A percentile compares a stretch with the other conserved stretches of the same genome.
phyloP scores from a whole-genome alignment of 768 basidiomycete species.

The Amanita molliuscula region DNA sequence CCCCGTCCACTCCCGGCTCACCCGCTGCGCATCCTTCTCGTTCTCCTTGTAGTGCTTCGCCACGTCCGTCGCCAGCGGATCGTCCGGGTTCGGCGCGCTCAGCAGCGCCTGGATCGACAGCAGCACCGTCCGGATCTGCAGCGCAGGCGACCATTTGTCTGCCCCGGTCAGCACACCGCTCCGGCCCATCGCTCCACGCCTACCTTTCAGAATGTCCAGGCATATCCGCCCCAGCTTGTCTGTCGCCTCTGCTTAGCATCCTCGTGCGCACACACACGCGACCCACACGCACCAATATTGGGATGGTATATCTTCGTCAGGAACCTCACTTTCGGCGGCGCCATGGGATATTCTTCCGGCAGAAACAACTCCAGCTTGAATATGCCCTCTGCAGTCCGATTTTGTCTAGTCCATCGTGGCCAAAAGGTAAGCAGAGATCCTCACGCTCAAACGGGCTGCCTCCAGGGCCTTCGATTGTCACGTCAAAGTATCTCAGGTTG shows the following conservation, averaged over 20 bases:
- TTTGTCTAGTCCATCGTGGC: background rate
- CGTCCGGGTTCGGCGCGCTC: constrained; percentile 93
- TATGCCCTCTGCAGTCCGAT: constrained; percentile 53
- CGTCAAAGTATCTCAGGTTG: constrained; percentile 97
- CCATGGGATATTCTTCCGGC: constrained; percentile 99
- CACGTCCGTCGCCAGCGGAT: constrained; percentile 88
- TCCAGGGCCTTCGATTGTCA: constrained; percentile 89
- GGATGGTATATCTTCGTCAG: constrained; percentile 98
- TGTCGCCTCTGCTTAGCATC: constrained; percentile 21
- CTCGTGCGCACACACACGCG: background rate
- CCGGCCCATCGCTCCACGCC: constrained; percentile 8
- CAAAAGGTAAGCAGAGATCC: constrained; percentile 15
- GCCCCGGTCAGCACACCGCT: background rate
- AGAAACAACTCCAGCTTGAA: constrained; percentile 97
- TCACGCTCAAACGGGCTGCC: constrained; percentile 86
- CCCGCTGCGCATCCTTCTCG: constrained; percentile 85
- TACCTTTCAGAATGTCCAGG: constrained; percentile 94
- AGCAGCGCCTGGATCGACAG: constrained; percentile 96
- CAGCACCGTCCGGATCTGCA: constrained; percentile 96
- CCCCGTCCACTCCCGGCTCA: constrained; percentile 94
- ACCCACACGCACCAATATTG: constrained; percentile 79
- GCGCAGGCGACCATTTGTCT: constrained; percentile 99
- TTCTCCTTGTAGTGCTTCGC: constrained; percentile 99
- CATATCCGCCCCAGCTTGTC: constrained; percentile 99
- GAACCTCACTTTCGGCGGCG: constrained; percentile 96